A percentile compares a stretch with the other conserved stretches of the same genome.
Conservation (phyloP, 1,284 basidiomycete species). For the Laetiporus sulphureus region DNA sequence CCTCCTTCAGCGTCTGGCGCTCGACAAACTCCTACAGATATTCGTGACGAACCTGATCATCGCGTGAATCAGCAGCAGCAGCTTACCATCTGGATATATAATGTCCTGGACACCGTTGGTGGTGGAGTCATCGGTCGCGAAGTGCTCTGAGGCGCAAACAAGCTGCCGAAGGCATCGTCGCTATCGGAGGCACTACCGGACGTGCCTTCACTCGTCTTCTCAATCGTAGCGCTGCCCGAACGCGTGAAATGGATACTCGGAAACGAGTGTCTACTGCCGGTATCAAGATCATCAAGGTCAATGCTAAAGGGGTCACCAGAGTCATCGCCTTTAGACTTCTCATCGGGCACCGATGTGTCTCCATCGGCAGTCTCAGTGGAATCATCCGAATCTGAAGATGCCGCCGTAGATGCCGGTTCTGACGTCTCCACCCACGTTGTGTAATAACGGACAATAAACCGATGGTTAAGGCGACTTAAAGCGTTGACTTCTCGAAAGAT, state of each 20-base stretch:
- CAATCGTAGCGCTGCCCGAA: slow-evolving; percentile 30
- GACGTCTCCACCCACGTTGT: slow-evolving; percentile 77
- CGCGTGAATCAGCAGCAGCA: background rate
- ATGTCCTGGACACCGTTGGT: slow-evolving; percentile 48
- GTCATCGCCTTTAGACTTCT: slow-evolving; percentile 12
- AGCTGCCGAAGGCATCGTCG: slow-evolving; percentile 28
- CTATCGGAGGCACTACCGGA: slow-evolving; percentile 26
- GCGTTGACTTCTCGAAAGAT: slow-evolving; percentile 92
- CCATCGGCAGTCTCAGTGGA: slow-evolving; percentile 38
- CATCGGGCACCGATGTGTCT: slow-evolving; percentile 45
- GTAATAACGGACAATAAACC: slow-evolving; percentile 88
- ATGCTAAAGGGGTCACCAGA: slow-evolving; percentile 44
- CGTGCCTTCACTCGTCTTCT: slow-evolving; percentile 33
- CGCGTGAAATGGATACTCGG: slow-evolving; percentile 75
- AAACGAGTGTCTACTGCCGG: slow-evolving; percentile 53
- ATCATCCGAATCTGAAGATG: slow-evolving; percentile 36
- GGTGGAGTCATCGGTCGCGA: slow-evolving; percentile 20
- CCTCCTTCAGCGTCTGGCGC: slow-evolving; percentile 78
- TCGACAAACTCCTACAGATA: slow-evolving; percentile 76
- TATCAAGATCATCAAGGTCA: slow-evolving; percentile 54
- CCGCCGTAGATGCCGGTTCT: slow-evolving; percentile 40
- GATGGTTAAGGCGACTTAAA: slow-evolving; percentile 81
- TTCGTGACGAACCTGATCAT: slow-evolving; percentile 6
- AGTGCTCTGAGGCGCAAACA: slow-evolving; percentile 12
- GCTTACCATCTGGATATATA: slow-evolving; percentile 87